A percentile compares a stretch with the other conserved stretches of the same genome.
Conservation (phyloP, 1,284 basidiomycete genomes). For the Limonomyces culmigenus region DNA sequence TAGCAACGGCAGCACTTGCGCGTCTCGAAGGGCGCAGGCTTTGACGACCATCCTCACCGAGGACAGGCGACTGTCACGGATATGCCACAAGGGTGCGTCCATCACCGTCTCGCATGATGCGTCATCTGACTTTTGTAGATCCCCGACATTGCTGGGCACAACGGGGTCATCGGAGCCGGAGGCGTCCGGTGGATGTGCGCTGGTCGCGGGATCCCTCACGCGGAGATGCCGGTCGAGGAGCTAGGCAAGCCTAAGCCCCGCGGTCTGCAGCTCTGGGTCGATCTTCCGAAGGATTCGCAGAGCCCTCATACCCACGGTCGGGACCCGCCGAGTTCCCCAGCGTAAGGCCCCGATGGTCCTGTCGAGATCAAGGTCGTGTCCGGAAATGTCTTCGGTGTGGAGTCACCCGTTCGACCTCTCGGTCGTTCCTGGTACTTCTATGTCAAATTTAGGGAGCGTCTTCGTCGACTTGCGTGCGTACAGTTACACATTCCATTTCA, state of each 20-base stretch:
- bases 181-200: slow-evolving; percentile 96
- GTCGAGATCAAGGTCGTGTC: slow-evolving; percentile 76
- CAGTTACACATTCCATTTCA: slow-evolving; percentile 2
- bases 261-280: slow-evolving; percentile 90
- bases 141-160: slow-evolving; percentile 85
- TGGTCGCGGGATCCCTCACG: slow-evolving; percentile 32
- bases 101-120: neutral
- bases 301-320: slow-evolving; percentile 67
- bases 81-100: slow-evolving; percentile 61
- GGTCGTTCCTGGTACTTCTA: slow-evolving; percentile 94
- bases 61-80: slow-evolving; percentile 84
- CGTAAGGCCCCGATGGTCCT: slow-evolving; percentile 55
- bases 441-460: slow-evolving; percentile 50
- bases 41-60: slow-evolving; percentile 80
- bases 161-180: slow-evolving; percentile 65
- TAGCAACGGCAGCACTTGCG: slow-evolving; percentile 2
- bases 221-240: slow-evolving; percentile 79
- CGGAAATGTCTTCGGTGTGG: slow-evolving; percentile 73
- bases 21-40: slow-evolving; percentile 25
- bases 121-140: too few relatives aligned
- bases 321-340: slow-evolving; percentile 47
- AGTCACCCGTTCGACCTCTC: slow-evolving; percentile 77
- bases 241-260: slow-evolving; percentile 48
- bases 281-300: slow-evolving; percentile 71
- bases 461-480: slow-evolving; percentile 76